Conservation (phyloP, 345 rosid species). For the Eutrema japonicum region DNA sequence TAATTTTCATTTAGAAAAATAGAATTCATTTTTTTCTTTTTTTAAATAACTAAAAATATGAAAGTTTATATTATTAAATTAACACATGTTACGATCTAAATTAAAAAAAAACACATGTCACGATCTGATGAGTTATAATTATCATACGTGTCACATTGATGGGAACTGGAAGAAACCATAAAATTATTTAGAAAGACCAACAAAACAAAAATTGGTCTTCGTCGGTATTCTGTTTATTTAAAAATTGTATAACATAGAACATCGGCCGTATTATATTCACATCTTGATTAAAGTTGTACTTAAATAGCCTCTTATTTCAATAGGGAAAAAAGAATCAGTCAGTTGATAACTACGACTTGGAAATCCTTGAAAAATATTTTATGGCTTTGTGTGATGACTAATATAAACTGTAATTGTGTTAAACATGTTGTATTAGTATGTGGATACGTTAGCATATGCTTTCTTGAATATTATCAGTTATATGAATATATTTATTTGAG, state of each 20-base stretch:
- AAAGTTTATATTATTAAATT: too few species aligned
- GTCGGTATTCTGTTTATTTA: constrained; percentile 2
- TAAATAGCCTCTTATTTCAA: not conserved
- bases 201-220: not conserved
- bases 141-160: too few species aligned
- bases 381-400: not conserved
- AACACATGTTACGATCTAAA: too few species aligned
- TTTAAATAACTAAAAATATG: too few species aligned
- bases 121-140: too few species aligned
- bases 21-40: too few species aligned
- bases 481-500: not conserved
- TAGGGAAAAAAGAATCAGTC: not conserved
- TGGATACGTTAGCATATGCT: constrained; percentile 10
- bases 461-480: constrained; percentile 2
- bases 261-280: not conserved
- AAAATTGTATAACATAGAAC: not conserved
- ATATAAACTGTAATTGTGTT: not conserved
- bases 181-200: not conserved
- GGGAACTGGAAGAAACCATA: too few species aligned
- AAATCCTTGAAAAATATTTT: not conserved
- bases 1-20: too few species aligned
- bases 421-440: not conserved
- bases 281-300: not conserved
- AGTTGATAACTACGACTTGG: constrained; percentile 2
- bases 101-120: too few species aligned